A percentile compares a stretch with the other conserved stretches of the same genome.
Conservation (phyloP, 495 filamentous ascomycete genomes). For the Penicillium soppii region DNA sequence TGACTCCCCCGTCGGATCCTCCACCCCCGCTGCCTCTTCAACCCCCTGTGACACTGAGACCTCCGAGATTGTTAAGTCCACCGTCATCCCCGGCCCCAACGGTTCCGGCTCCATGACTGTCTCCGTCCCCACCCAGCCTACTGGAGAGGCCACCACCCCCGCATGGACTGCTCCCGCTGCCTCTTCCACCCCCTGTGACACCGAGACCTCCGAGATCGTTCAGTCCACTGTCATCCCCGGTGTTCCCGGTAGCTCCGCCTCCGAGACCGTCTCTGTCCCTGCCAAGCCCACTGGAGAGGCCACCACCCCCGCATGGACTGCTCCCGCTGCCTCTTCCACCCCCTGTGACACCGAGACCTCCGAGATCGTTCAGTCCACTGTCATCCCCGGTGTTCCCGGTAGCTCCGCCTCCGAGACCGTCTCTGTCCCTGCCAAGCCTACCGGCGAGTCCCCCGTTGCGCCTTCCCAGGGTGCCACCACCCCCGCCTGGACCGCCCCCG, state of each 20-base stretch:
- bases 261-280: slow-evolving; percentile 3
- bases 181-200: slow-evolving; percentile 21
- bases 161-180: neutral
- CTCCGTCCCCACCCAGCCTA: neutral
- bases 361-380: neutral
- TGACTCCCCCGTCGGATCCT: neutral
- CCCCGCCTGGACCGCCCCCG: neutral
- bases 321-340: neutral
- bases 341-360: slow-evolving; percentile 18
- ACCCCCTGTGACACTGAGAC: slow-evolving; percentile 10
- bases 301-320: neutral
- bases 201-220: slow-evolving; percentile 14
- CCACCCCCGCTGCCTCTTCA: neutral
- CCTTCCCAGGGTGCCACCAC: neutral
- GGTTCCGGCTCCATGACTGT: neutral
- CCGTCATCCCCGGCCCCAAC: slow-evolving; percentile 5
- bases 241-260: neutral
- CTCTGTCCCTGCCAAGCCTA: neutral
- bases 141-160: neutral
- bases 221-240: slow-evolving; percentile 7
- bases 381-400: slow-evolving; percentile 4
- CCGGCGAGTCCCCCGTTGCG: neutral
- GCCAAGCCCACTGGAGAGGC: neutral
- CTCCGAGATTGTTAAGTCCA: slow-evolving; percentile 10
- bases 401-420: slow-evolving; percentile 1